Evolutionary conservation across 495 filamentous ascomycete genomes (phyloP).

Genomic region (Annulohypoxylon nitens): DNA sequence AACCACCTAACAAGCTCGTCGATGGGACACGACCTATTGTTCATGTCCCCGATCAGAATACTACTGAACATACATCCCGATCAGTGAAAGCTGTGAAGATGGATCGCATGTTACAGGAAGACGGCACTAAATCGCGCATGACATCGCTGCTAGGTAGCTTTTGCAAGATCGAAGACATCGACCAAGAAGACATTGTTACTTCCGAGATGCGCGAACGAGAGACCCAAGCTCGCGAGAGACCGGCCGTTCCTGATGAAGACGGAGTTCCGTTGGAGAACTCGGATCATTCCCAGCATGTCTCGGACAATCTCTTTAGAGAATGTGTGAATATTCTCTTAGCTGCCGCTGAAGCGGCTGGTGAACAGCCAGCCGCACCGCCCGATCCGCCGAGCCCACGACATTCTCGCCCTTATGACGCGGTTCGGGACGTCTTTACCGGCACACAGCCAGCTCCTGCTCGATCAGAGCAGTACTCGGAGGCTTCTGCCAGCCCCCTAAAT

Average conservation of each 20-base stretch:
- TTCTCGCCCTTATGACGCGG: slow-evolving; percentile 62
- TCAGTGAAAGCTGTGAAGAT: slow-evolving; percentile 52
- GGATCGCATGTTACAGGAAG: slow-evolving; percentile 46
- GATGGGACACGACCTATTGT: slow-evolving; percentile 55
- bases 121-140: slow-evolving; percentile 41
- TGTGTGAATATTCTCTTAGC: slow-evolving; percentile 34
- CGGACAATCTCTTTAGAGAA: slow-evolving; percentile 12
- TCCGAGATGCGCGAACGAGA: slow-evolving; percentile 51
- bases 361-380: slow-evolving; percentile 9
- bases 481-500: slow-evolving; percentile 45
- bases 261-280: slow-evolving; percentile 33
- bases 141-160: slow-evolving; percentile 36
- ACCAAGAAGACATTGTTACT: slow-evolving; percentile 52
- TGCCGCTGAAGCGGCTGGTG: slow-evolving; percentile 45
- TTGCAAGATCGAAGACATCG: slow-evolving; percentile 53
- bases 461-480: slow-evolving; percentile 21
- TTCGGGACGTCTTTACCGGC: slow-evolving; percentile 61
- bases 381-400: slow-evolving; percentile 35
- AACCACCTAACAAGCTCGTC: slow-evolving; percentile 50
- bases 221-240: slow-evolving; percentile 43
- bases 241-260: slow-evolving; percentile 39
- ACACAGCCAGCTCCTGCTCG: slow-evolving; percentile 44
- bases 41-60: slow-evolving; percentile 51
- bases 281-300: slow-evolving; percentile 3
- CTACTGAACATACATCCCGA: slow-evolving; percentile 57